Evolutionary conservation across 176 grass and related monocot genomes (phyloP), one percentile per base, ranked within the genome.

Genomic region (Zizania latifolia): DNA sequence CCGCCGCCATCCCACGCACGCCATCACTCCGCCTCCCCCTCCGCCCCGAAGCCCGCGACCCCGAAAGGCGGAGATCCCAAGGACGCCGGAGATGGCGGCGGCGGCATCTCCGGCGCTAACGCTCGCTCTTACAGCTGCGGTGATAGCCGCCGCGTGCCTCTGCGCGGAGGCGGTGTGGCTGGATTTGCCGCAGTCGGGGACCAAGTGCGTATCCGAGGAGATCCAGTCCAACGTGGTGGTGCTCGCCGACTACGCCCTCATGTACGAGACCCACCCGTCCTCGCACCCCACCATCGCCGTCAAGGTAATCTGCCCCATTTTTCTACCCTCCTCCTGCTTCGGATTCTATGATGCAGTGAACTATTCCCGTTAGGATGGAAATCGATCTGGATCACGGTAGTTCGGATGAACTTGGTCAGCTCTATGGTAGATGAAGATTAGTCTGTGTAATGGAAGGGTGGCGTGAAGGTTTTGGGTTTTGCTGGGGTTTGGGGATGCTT

Each of bases 201-300:
- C 93, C 65, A 97, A 97, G 90, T 97, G 93, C 85, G 83, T 97
- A 27, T 93, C 93, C 8, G 93, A 97, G 85, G 93, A 97, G 83
- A 97, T 97, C 84, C 93, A 97, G 60, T 78, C 88, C 34, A 91
- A 91, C 78, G 93, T 97, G 77, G 90, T 97, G 58, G 88, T 93
- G 58, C 82, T 97, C 61, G 83, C 88, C 57, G 91, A 97, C 59
- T 97, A 97, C 76, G 6, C 78, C 74, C 66, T 97, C 82, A 77
- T 94, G 81, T 72, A 69, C 78, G 84, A 94, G 74, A 76, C 80
- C n/a, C 86, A 73, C 86, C 69, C 86, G 17, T 16, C 37, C 35
- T 67, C 71, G 13, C 86, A 89, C 54, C 88, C 91, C 9, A 97
- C 88, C 41, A 71, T 97, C 38, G 78, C 83, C 34, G 84, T 87